These are phyloP conservation scores for Sarocladium strictum DNA, from an alignment of 2,329 filamentous ascomycete genomes.

Conservation along the genomic window DNA sequence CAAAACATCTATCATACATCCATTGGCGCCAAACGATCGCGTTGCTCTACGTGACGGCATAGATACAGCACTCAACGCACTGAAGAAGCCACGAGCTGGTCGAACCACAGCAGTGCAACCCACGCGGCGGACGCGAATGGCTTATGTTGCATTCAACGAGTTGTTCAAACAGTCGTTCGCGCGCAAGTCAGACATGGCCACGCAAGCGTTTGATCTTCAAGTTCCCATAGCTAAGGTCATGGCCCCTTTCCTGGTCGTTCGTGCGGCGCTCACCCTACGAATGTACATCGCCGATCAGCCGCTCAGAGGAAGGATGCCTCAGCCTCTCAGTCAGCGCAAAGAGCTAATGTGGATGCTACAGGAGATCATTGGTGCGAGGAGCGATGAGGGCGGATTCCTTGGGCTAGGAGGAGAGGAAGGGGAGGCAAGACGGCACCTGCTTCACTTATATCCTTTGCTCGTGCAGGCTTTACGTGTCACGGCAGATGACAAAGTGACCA, in stretches of 20 bases:
- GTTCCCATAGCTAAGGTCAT: constrained; percentile 66
- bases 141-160: constrained; percentile 75
- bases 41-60: constrained; percentile 42
- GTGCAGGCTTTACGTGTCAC: constrained; percentile 52
- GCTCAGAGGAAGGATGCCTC: constrained; percentile 80
- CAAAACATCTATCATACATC: constrained; percentile 73
- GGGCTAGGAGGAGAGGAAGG: constrained; percentile 40
- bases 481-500: constrained; percentile 55
- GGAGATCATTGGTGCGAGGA: constrained; percentile 46
- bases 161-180: constrained; percentile 60
- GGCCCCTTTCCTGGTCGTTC: constrained; percentile 75
- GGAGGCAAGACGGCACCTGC: constrained; percentile 65
- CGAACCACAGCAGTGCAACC: constrained; percentile 64
- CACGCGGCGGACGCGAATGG: constrained; percentile 63
- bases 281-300: constrained; percentile 89
- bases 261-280: constrained; percentile 74
- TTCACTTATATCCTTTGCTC: constrained; percentile 74
- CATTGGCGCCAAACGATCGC: constrained; percentile 49
- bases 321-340: constrained; percentile 72
- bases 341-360: constrained; percentile 70
- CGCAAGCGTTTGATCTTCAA: constrained; percentile 26
- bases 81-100: constrained; percentile 63
- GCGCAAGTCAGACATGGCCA: constrained; percentile 36
- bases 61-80: constrained; percentile 44
- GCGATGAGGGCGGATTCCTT: not conserved